Conservation (phyloP, 495 filamentous ascomycete species). For the Neurospora africana region DNA sequence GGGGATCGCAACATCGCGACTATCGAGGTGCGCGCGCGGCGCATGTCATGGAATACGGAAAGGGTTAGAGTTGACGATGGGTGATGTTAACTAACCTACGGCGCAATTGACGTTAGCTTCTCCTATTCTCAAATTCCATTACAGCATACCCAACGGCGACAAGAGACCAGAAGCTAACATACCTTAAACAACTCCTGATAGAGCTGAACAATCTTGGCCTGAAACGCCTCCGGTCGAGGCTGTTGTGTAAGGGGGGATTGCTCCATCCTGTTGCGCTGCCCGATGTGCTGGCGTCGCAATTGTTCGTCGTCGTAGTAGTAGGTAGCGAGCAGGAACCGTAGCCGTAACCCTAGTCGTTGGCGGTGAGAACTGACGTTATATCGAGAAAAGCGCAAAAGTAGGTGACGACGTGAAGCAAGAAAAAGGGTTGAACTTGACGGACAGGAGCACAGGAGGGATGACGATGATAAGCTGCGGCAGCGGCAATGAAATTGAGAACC, state of each 20-base stretch:
- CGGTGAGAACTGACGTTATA: no score
- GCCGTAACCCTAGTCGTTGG: neutral
- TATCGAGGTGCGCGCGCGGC: neutral
- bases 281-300: neutral
- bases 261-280: slow-evolving; percentile 48
- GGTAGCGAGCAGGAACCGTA: neutral
- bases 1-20: neutral
- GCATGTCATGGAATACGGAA: neutral
- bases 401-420: neutral
- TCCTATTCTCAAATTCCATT: neutral
- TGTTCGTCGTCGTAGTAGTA: neutral
- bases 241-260: slow-evolving; percentile 89
- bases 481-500: neutral
- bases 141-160: neutral
- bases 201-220: slow-evolving; percentile 84
- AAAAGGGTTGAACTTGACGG: neutral
- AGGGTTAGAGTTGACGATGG: neutral
- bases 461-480: neutral
- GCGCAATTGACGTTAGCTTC: neutral
- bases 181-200: slow-evolving; percentile 86
- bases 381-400: neutral
- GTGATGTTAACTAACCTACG: neutral
- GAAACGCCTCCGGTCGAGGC: slow-evolving; percentile 77
- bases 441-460: neutral
- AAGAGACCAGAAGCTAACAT: slow-evolving; percentile 9